Evolutionary conservation across 2,329 filamentous ascomycete species (phyloP).

Genomic region (Fusarium brevicatenulatum): DNA sequence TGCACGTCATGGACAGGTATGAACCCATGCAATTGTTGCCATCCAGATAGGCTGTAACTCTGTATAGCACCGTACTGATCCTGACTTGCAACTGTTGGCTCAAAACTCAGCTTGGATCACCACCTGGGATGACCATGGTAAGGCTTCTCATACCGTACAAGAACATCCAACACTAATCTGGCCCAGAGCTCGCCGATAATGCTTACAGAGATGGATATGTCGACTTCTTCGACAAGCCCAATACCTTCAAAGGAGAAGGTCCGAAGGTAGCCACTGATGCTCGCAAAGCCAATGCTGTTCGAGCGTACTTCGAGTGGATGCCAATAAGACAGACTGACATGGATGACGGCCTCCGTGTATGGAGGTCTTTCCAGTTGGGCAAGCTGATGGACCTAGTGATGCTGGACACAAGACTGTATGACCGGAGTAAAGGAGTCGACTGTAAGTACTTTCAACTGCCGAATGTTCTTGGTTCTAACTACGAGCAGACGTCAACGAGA

Average conservation of each 20-base stretch:
- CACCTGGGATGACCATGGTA: slow-evolving; percentile 5
- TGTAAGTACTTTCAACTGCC: neutral
- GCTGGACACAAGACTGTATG: neutral
- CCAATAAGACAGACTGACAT: slow-evolving; percentile 3
- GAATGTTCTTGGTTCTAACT: rapidly evolving
- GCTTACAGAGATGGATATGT: neutral
- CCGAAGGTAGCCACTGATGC: neutral
- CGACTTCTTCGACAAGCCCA: neutral
- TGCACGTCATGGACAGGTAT: neutral
- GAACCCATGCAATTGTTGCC: rapidly evolving
- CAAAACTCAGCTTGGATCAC: slow-evolving; percentile 2
- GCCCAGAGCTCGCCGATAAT: neutral
- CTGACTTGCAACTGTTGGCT: neutral
- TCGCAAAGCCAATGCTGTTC: slow-evolving; percentile 1
- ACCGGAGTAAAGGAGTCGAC: neutral
- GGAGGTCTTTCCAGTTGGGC: neutral
- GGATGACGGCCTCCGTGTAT: neutral
- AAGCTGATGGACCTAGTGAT: slow-evolving; percentile 5
- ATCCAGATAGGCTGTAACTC: rapidly evolving
- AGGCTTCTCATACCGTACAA: rapidly evolving
- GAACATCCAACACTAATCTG: neutral
- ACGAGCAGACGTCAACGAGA: neutral
- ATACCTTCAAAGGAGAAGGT: neutral
- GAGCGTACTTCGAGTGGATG: slow-evolving; percentile 8
- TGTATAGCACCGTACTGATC: neutral